phyloP scores from a whole-genome alignment of 768 basidiomycete genomes.

The Tricholoma furcatifolium region DNA sequence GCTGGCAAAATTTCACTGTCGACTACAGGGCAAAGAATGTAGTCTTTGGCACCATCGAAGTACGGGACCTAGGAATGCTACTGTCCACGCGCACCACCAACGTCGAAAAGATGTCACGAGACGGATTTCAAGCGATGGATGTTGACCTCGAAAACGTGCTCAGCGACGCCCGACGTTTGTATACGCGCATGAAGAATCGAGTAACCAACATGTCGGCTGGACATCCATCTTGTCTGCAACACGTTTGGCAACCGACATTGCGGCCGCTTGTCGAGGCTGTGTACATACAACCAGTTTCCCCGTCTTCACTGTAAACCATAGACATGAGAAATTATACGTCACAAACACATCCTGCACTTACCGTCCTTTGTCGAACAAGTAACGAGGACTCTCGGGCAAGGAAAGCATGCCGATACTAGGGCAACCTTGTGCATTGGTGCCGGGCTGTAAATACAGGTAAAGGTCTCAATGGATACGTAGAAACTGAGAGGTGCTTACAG shows the following conservation, averaged over 20 bases:
- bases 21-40: constrained; percentile 59
- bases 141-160: constrained; percentile 80
- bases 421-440: constrained; percentile 60
- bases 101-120: constrained; percentile 73
- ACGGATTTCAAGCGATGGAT: constrained; percentile 77
- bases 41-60: constrained; percentile 84
- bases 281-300: constrained; percentile 95
- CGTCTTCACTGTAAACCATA: no score
- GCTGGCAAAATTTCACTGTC: constrained; percentile 27
- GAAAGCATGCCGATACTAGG: constrained; percentile 78
- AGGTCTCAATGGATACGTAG: not conserved
- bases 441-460: constrained; percentile 33
- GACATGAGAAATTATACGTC: no score
- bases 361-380: no score
- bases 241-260: constrained; percentile 97
- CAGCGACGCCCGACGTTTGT: constrained; percentile 86
- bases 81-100: constrained; percentile 70
- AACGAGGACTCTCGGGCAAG: no score
- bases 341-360: no score
- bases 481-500: constrained; percentile 22
- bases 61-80: constrained; percentile 80
- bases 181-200: constrained; percentile 89
- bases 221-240: constrained; percentile 99
- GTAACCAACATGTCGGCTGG: constrained; percentile 89
- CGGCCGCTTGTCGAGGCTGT: constrained; percentile 93